Evolutionary conservation across 2,329 filamentous ascomycete species (phyloP), one percentile per base, ranked within the genome.

Genomic region (Diplodia intermedia): DNA sequence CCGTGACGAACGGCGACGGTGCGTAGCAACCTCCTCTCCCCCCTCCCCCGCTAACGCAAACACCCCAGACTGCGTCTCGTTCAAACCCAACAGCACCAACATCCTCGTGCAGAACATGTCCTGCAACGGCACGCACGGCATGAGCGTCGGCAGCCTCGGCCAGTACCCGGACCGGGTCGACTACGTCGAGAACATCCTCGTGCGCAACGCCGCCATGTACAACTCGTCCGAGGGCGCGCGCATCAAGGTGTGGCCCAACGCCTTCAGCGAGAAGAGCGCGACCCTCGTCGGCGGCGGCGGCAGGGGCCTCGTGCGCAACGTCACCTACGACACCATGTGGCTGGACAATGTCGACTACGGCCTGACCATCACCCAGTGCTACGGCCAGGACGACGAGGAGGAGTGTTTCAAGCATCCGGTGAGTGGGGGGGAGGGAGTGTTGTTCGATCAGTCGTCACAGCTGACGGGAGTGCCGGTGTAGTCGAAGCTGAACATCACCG

Each of bases 171-270:
- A 82, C 20, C 83, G 88, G 69, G 85, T 85, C 18, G 90, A 92
- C 70, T 88, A 91, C 56, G 88, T 91, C 1, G 84, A 90, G 76
- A 88, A 92, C 71, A 75, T 91, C 15, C 86, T 88, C 71, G 73
- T 79, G 38, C 73, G 76, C 71, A 78, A 79, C 69, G 71, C 78
- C 68, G 72, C 69, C 65, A 76, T 79, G 78, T 75, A 78, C 72
- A 80, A 82, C 67, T 74, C 74, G 1, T 80, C 85, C 66, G 87
- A 91, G 70, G 89, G 88, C 36, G 90, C 89, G 0, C 86, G 90
- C 69, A 91, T 92, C 79, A 92, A 92, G 78, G 89, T 91, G 67
- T 92, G 89, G 90, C 89, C 89, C 0, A 87, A 87, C 36, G 73
- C 84, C 20, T 86, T 88, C 67, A 82, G 90, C 0, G 89, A 89